A percentile compares a stretch with the other conserved stretches of the same genome.
These are phyloP conservation scores for Vickermania ingenoplastis DNA, from an alignment of 208 protist genomes.

Conservation along the genomic window DNA sequence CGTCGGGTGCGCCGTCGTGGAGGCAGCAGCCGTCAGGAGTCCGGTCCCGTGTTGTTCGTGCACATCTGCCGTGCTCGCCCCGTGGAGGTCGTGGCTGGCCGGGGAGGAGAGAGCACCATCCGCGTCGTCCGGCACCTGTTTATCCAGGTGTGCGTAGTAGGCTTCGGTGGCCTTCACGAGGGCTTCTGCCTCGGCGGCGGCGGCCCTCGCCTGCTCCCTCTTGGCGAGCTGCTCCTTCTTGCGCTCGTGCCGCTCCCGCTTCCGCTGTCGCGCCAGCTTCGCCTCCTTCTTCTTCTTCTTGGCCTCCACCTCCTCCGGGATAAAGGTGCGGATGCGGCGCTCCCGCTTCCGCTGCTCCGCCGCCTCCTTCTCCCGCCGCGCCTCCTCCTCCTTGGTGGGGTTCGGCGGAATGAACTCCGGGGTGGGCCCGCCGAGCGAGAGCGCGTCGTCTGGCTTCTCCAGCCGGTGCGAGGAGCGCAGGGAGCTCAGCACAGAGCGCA, in stretches of 20 bases:
- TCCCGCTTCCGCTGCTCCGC: slow-evolving; percentile 9
- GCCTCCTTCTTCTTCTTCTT: slow-evolving; percentile 4
- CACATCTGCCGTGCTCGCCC: neutral
- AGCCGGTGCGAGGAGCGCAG: slow-evolving; percentile 36
- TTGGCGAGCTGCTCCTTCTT: slow-evolving; percentile 4
- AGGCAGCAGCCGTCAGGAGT: neutral
- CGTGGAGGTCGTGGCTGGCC: neutral
- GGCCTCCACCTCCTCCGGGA: slow-evolving; percentile 9
- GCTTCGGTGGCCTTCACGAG: neutral
- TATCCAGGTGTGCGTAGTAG: neutral
- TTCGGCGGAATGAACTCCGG: neutral
- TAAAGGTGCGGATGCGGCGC: slow-evolving; percentile 13
- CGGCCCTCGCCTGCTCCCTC: neutral
- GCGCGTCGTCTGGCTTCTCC: slow-evolving; percentile 21
- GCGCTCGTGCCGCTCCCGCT: slow-evolving; percentile 2
- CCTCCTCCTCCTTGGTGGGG: slow-evolving; percentile 3
- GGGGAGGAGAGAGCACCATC: neutral
- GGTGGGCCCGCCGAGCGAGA: slow-evolving; percentile 13
- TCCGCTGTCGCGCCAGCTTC: slow-evolving; percentile 6
- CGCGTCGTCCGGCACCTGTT: neutral
- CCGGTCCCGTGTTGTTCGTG: neutral
- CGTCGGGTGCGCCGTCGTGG: neutral
- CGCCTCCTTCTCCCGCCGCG: slow-evolving; percentile 5
- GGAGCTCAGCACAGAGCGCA: neutral
- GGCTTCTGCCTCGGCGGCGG: neutral